Conservation (phyloP, 2,329 filamentous ascomycete genomes). For the Paracoccidioides brasiliensis region DNA sequence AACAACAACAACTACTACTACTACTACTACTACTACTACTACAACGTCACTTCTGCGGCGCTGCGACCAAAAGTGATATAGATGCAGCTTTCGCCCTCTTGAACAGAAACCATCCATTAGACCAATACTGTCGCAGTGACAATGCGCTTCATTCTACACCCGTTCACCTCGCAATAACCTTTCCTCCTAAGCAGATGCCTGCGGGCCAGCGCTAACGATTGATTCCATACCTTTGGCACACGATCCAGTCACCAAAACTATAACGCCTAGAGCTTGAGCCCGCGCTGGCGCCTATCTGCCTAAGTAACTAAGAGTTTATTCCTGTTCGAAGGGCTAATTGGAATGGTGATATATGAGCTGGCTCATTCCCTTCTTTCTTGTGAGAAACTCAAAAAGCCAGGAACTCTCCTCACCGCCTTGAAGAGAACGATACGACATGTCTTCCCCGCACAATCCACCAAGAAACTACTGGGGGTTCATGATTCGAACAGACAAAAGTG, state of each 20-base stretch:
- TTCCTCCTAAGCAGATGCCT: background rate
- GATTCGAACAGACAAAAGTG: slow-evolving; percentile 54
- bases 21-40: too few relatives aligned
- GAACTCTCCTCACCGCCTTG: too few relatives aligned
- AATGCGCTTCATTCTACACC: background rate
- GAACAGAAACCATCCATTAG: background rate
- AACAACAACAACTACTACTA: too few relatives aligned
- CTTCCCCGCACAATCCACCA: slow-evolving; percentile 14
- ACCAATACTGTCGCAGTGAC: background rate
- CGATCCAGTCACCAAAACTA: background rate
- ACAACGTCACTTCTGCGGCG: background rate
- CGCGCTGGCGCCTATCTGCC: background rate
- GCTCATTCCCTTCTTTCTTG: background rate
- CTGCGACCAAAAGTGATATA: background rate
- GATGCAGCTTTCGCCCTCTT: background rate
- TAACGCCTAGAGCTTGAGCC: background rate
- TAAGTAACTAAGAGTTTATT: background rate
- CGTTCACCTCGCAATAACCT: background rate
- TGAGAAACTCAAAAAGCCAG: background rate
- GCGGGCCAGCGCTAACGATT: background rate
- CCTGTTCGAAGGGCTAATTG: background rate
- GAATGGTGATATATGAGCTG: background rate
- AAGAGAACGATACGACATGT: background rate
- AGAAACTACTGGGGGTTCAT: slow-evolving; percentile 45
- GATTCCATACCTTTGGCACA: background rate